Evolutionary conservation across 139 green algal genomes (phyloP), one percentile per base, ranked within the genome.

Genomic region (Nannochloris sp.): DNA sequence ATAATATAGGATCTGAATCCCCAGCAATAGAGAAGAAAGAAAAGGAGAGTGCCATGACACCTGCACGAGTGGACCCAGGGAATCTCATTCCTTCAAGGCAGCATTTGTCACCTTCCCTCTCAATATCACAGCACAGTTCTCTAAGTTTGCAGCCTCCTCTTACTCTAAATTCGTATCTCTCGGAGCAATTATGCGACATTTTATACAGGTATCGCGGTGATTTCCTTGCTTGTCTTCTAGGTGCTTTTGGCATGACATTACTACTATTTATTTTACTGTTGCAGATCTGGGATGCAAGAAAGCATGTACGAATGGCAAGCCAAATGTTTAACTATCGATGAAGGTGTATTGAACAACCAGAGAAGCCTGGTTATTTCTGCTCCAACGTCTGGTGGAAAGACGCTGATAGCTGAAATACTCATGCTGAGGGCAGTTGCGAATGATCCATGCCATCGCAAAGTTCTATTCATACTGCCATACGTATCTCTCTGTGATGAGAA

Each of bases 341-440:
- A 57, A 10, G 65, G 59, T 17, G 8, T 23, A 13, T 29, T 57
- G 28, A 13, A 8, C 5, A 37, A 66, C 46, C 33, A 23, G 11
- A 25, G 11, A 20, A 57, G 44, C 57, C n/a, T 63, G 12, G 25
- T 69, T 11, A 8, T 26, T 50, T 50, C 62, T 45, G 62, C 69
- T 13, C 69, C 62, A 25, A 75, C 68, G 3, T 62, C 46, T 11
- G 25, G 17, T 20, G 68, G 68, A 49, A 75, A 75, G 51, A 69
- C 59, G 26, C 8, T 37, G 2, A 60, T 75, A 28, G 68, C 68
- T 4, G 36, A 68, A 3, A 48, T 75, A 29, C 11, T 75, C 13
- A 29, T 69, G 33, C 68, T 75, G 31, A 62, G 68, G 16, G 51
- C 50, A n/a, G 25, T 75, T 13, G 4, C 12, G 2, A 40, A 61